Percentiles rank a stretch among this genome's conserved stretches.
phyloP scores from a whole-genome alignment of 176 grass and related monocot species.

The Oryza glaberrima region DNA sequence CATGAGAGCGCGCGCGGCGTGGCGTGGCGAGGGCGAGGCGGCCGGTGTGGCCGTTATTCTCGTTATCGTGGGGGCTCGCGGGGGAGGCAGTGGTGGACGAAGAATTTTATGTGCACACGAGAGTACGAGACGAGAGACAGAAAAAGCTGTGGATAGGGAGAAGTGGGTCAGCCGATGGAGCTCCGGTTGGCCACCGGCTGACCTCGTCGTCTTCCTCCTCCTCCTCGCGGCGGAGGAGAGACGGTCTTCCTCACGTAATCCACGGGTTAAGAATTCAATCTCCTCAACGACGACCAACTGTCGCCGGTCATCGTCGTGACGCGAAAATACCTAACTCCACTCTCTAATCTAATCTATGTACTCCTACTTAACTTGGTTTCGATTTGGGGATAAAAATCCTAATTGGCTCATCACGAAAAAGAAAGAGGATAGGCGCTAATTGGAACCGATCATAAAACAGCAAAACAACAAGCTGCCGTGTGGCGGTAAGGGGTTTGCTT shows the following conservation, averaged over 20 bases:
- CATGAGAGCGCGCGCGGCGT: slow-evolving; percentile 35
- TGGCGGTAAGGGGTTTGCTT: neutral
- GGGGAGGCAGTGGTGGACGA: neutral
- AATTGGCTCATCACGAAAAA: neutral
- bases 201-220: slow-evolving; percentile 28
- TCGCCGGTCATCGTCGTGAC: neutral
- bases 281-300: slow-evolving; percentile 17
- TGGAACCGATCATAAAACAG: neutral
- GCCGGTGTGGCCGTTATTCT: slow-evolving; percentile 48
- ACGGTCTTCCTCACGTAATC: slow-evolving; percentile 45
- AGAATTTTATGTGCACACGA: slow-evolving; percentile 24
- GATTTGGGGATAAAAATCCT: neutral
- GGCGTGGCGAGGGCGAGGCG: neutral
- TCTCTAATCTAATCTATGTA: neutral
- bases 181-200: slow-evolving; percentile 43
- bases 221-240: neutral
- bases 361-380: neutral
- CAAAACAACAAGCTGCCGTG: neutral
- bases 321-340: neutral
- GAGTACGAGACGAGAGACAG: neutral
- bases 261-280: slow-evolving; percentile 14
- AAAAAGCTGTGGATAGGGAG: slow-evolving; percentile 34
- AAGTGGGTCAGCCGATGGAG: slow-evolving; percentile 25
- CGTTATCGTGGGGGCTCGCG: slow-evolving; percentile 20
- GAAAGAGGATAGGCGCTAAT: too few relatives aligned